Evolutionary conservation across 768 basidiomycete species (phyloP), one percentile per base, ranked within the genome.

Genomic region (Tylopilus rubrobrunneus): DNA sequence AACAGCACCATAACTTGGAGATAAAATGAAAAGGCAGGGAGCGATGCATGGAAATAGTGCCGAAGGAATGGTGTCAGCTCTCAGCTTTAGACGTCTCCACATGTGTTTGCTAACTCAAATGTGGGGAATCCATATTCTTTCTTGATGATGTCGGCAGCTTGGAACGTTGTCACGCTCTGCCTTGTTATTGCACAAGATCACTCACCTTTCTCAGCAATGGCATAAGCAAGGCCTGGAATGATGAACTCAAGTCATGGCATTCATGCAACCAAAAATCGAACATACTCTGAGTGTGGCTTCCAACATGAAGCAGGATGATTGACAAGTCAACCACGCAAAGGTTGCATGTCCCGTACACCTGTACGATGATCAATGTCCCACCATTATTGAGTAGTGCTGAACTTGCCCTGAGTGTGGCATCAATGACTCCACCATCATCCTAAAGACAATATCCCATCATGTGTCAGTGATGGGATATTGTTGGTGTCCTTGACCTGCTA

Each of bases 61-160:
- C n/a, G n/a, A n/a, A n/a, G n/a, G n/a, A n/a, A 29, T 9, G 29
- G 29, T 4, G 29, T 29, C 29, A 29, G 29, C 9, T 29, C 5
- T 5, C 9, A 9, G 9, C 29, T 29, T 9, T 29, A 29, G 29
- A 4, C 4, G 29, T 4, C 29, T 4, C 29, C 4, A 29, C 29
- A 29, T 5, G 5, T 9, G 29, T n/a, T n/a, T n/a, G n/a, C n/a
- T n/a, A n/a, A n/a, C n/a, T n/a, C n/a, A n/a, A n/a, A n/a, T n/a
- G n/a, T n/a, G n/a, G n/a, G n/a, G n/a, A n/a, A n/a, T n/a, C n/a
- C 40, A 17, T 49, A 14, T 33, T 49, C 49, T 29, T 39, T 15
- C 49, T 49, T 49, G 39, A 49, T 49, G 21, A 49, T 42, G 23
- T 49, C 40, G 27, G 29, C 50, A 44, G 50, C 50, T 51, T 43